Conservation (phyloP, 345 rosid genomes). For the Gynandropsis gynandra region DNA sequence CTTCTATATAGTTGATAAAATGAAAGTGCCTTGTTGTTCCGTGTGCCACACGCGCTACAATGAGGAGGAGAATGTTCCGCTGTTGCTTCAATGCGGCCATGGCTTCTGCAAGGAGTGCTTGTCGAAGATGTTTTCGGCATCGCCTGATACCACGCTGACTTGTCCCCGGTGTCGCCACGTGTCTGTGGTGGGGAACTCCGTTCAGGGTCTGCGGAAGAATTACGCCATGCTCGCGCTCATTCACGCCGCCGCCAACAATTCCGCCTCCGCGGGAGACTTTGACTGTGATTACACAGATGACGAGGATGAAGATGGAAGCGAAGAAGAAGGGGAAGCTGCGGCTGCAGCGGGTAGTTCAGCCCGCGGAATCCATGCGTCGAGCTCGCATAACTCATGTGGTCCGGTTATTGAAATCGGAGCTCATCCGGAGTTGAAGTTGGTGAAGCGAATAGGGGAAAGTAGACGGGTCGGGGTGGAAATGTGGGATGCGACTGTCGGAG, state of each 20-base stretch:
- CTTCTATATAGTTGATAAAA: slow-evolving; percentile 29
- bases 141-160: slow-evolving; percentile 61
- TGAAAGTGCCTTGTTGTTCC: slow-evolving; percentile 82
- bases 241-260: slow-evolving; percentile 33
- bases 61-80: slow-evolving; percentile 83
- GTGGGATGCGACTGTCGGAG: slow-evolving; percentile 58
- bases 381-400: slow-evolving; percentile 54
- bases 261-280: slow-evolving; percentile 31
- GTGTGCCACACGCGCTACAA: slow-evolving; percentile 91
- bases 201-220: slow-evolving; percentile 75
- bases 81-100: slow-evolving; percentile 90
- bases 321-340: slow-evolving; percentile 26
- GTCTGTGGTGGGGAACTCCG: slow-evolving; percentile 89
- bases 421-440: slow-evolving; percentile 60
- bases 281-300: slow-evolving; percentile 73
- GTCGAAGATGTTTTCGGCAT: slow-evolving; percentile 78
- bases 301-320: slow-evolving; percentile 15
- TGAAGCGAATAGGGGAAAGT: slow-evolving; percentile 50
- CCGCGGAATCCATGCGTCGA: slow-evolving; percentile 53
- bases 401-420: slow-evolving; percentile 69
- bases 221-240: slow-evolving; percentile 73
- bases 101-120: slow-evolving; percentile 92
- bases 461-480: slow-evolving; percentile 54
- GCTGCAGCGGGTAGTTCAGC: slow-evolving; percentile 33
- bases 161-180: slow-evolving; percentile 95